These are phyloP conservation scores for Achaetomiella virescens DNA, from an alignment of 495 filamentous ascomycete species.

Conservation along the genomic window DNA sequence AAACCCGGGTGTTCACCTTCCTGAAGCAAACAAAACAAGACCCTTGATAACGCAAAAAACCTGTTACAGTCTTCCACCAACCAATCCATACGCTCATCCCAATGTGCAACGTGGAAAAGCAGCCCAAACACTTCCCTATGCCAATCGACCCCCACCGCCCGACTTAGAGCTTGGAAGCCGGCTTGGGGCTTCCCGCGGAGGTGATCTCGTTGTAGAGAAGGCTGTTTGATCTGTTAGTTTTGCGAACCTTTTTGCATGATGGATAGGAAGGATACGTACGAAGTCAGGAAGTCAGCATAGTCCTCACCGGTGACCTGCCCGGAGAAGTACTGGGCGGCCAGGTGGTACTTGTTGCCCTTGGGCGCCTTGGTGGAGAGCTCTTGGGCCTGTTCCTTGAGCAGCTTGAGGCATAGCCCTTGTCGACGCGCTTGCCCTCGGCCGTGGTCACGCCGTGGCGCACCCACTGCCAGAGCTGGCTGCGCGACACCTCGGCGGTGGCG, in stretches of 20 bases:
- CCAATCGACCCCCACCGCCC: background rate
- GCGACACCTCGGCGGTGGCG: conserved; percentile 91
- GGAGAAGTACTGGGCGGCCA: conserved; percentile 88
- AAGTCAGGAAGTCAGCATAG: conserved; percentile 94
- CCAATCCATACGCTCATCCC: background rate
- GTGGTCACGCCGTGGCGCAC: conserved; percentile 77
- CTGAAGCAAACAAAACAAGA: background rate
- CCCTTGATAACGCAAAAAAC: background rate
- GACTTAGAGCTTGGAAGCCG: conserved; percentile 72
- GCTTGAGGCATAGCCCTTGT: conserved; percentile 84
- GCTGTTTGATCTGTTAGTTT: conserved; percentile 30
- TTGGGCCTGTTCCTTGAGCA: conserved; percentile 83
- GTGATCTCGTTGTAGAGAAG: conserved; percentile 97
- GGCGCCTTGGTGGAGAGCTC: conserved; percentile 66
- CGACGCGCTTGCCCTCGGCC: conserved; percentile 84
- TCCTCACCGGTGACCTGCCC: conserved; percentile 93
- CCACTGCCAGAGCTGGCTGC: conserved; percentile 96
- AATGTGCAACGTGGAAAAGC: background rate
- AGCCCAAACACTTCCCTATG: background rate
- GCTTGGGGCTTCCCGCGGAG: conserved; percentile 58
- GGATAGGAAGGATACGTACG: conserved; percentile 40
- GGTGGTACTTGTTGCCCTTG: conserved; percentile 85
- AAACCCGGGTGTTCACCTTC: background rate
- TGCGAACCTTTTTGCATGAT: background rate
- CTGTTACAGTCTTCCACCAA: background rate